These are phyloP conservation scores for Asterochloris sp. DNA, from an alignment of 139 green algal genomes.

Conservation along the genomic window DNA sequence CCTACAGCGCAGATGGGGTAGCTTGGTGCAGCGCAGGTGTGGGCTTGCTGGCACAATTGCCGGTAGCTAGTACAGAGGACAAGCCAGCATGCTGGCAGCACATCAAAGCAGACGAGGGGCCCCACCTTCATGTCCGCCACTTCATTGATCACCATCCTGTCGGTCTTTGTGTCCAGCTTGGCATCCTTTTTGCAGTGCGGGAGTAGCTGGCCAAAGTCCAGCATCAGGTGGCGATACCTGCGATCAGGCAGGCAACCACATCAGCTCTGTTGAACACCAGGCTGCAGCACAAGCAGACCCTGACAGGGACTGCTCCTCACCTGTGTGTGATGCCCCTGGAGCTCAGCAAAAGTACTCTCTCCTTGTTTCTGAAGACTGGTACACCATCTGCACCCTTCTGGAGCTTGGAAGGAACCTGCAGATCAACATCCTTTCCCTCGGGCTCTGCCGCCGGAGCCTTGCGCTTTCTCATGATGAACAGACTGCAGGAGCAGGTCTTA, in stretches of 20 bases:
- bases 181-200: constrained; percentile 94
- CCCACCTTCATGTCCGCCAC: constrained; percentile 87
- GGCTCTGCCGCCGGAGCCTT: neutral
- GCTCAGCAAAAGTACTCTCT: constrained; percentile 86
- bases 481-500: neutral
- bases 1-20: constrained; percentile 32
- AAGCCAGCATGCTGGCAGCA: neutral
- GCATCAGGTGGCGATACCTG: constrained; percentile 92
- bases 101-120: neutral
- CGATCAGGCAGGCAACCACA: neutral
- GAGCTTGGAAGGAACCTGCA: neutral
- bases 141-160: constrained; percentile 88
- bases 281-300: too few relatives aligned
- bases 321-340: constrained; percentile 76
- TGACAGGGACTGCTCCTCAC: constrained; percentile 21
- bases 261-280: neutral
- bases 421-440: neutral
- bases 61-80: neutral
- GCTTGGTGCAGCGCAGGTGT: neutral
- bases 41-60: neutral
- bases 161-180: constrained; percentile 96
- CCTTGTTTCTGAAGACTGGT: constrained; percentile 72
- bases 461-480: constrained; percentile 9
- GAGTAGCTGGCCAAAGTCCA: constrained; percentile 85
- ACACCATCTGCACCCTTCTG: neutral